Conservation (phyloP, 1,284 basidiomycete genomes). For the Microbotryum saponariae region DNA sequence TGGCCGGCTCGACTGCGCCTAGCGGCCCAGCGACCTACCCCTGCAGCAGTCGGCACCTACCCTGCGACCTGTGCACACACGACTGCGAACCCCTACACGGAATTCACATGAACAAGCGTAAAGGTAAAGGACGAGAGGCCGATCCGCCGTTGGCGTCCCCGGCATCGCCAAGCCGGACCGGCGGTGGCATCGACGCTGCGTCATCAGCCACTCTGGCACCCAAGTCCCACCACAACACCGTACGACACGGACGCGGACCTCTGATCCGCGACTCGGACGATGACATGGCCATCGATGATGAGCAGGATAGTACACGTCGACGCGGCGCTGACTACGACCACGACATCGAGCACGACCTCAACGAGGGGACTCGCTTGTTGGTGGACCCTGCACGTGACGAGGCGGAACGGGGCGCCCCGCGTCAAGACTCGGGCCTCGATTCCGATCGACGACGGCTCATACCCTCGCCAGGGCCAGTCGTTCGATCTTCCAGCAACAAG, state of each 20-base stretch:
- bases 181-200: no score
- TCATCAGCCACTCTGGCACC: no score
- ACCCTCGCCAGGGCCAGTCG: background rate
- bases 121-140: no score
- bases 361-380: background rate
- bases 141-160: no score
- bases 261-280: slow-evolving; percentile 5
- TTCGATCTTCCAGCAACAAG: background rate
- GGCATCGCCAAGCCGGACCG: no score
- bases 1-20: no score
- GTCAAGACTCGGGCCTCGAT: background rate
- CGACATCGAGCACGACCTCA: background rate
- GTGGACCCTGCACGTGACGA: background rate
- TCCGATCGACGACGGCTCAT: background rate
- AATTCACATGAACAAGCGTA: no score
- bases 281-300: background rate
- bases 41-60: no score
- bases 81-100: no score
- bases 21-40: no score
- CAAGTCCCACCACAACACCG: background rate
- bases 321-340: background rate
- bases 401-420: background rate
- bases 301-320: background rate
- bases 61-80: no score
- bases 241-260: slow-evolving; percentile 5